These are phyloP conservation scores for Candida mattraensis DNA, from an alignment of 805 yeast species.

Conservation along the genomic window DNA sequence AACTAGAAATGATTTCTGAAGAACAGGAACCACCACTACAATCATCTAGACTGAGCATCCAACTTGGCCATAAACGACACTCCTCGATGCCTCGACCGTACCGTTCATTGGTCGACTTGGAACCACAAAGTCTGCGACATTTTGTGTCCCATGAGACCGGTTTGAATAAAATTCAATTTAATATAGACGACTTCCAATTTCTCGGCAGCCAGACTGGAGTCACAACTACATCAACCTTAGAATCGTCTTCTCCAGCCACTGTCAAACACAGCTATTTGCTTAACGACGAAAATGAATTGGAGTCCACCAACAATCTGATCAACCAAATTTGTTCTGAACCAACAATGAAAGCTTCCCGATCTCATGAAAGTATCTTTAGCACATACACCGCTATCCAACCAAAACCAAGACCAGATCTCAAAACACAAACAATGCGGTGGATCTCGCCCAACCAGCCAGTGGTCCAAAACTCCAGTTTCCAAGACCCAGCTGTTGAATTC, in stretches of 20 bases:
- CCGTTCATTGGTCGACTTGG: background rate
- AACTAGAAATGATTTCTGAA: no score
- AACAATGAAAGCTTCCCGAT: conserved; percentile 19
- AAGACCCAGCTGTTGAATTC: no score
- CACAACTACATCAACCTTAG: background rate
- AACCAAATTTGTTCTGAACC: conserved; percentile 7
- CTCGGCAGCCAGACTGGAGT: conserved; percentile 1
- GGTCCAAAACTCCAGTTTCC: no score
- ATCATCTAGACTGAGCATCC: no score
- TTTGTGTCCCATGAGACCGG: conserved; percentile 34
- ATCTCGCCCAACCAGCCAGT: conserved; percentile 27
- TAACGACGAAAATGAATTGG: conserved; percentile 1
- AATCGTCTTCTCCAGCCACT: conserved; percentile 24
- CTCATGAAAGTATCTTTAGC: conserved; percentile 33
- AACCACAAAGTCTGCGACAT: conserved; percentile 28
- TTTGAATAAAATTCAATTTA: conserved; percentile 13
- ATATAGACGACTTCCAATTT: conserved; percentile 16
- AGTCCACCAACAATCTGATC: no score
- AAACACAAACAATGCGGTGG: conserved; percentile 34
- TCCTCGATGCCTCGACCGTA: conserved; percentile 20
- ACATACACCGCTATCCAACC: conserved; percentile 2
- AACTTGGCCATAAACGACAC: conserved; percentile 23
- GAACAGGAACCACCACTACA: no score
- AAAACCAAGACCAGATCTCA: conserved; percentile 20
- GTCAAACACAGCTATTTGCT: conserved; percentile 19